Evolutionary conservation across 75 land plant species (phyloP).

Genomic region (Azolla pinnata): DNA sequence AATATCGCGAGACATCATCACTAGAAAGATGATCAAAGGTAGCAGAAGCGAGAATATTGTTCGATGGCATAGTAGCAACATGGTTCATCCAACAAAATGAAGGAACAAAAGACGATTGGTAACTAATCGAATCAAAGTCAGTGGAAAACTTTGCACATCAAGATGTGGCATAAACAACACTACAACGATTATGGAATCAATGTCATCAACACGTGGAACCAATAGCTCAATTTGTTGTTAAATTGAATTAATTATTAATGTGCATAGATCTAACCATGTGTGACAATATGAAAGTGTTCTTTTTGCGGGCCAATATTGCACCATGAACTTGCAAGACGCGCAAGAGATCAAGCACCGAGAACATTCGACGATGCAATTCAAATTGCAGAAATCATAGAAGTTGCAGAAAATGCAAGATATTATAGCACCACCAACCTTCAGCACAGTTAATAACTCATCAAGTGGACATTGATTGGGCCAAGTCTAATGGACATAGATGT

Average conservation of each 20-base stretch:
- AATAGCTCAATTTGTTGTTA: background rate
- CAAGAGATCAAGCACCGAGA: background rate
- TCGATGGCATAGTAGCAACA: background rate
- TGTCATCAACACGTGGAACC: background rate
- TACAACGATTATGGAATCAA: background rate
- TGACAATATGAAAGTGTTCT: background rate
- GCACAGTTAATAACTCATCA: background rate
- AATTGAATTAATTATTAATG: background rate
- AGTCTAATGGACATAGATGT: background rate
- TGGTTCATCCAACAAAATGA: background rate
- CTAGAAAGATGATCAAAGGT: background rate
- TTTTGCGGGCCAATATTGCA: background rate
- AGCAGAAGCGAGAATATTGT: background rate
- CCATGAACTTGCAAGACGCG: background rate
- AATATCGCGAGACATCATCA: background rate
- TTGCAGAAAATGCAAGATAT: background rate
- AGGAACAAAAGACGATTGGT: background rate
- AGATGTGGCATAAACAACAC: background rate
- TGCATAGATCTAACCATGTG: background rate
- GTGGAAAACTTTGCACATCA: slow-evolving; percentile 1
- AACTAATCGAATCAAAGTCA: background rate
- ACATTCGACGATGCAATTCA: slow-evolving; percentile 1
- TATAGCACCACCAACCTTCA: background rate
- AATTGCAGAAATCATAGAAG: background rate
- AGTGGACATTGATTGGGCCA: background rate